These are phyloP conservation scores for Colletotrichum orbiculare DNA, from an alignment of 2,329 filamentous ascomycete species.

Conservation along the genomic window DNA sequence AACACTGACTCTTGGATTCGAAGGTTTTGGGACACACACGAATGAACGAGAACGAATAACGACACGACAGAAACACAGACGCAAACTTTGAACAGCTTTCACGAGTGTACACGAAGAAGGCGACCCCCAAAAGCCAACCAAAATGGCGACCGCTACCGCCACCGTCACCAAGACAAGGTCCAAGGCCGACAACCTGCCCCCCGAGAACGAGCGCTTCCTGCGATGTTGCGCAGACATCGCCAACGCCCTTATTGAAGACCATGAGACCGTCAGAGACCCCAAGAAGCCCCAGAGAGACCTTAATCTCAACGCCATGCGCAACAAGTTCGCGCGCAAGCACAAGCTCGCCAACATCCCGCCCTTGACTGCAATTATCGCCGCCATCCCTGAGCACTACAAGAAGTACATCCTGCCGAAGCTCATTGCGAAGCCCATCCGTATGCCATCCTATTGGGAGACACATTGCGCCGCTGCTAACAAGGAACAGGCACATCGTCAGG, in stretches of 20 bases:
- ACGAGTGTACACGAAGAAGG: not conserved
- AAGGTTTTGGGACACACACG: not conserved
- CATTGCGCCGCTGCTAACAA: not conserved
- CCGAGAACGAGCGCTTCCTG: slow-evolving; percentile 94
- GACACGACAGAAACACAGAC: not conserved
- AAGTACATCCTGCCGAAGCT: slow-evolving; percentile 98
- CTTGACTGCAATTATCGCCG: slow-evolving; percentile 95
- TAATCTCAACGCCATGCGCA: slow-evolving; percentile 89
- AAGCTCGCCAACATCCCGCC: slow-evolving; percentile 88
- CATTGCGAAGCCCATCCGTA: slow-evolving; percentile 94
- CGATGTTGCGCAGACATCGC: slow-evolving; percentile 96
- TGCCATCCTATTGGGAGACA: fast-evolving
- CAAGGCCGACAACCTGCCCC: slow-evolving; percentile 81
- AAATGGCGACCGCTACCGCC: slow-evolving; percentile 68
- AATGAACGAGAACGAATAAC: not conserved
- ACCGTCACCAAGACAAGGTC: slow-evolving; percentile 66
- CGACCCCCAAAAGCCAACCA: not conserved
- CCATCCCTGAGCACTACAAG: slow-evolving; percentile 99
- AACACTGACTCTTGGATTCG: slow-evolving; percentile 13
- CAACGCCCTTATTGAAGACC: slow-evolving; percentile 92
- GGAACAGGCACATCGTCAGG: slow-evolving; percentile 85
- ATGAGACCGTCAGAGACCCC: slow-evolving; percentile 81
- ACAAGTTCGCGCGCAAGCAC: slow-evolving; percentile 93
- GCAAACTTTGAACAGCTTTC: no score
- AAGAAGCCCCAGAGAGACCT: slow-evolving; percentile 83